A percentile compares a stretch with the other conserved stretches of the same genome.
phyloP scores from a whole-genome alignment of 2,329 filamentous ascomycete genomes.

The Colletotrichum filicis region DNA sequence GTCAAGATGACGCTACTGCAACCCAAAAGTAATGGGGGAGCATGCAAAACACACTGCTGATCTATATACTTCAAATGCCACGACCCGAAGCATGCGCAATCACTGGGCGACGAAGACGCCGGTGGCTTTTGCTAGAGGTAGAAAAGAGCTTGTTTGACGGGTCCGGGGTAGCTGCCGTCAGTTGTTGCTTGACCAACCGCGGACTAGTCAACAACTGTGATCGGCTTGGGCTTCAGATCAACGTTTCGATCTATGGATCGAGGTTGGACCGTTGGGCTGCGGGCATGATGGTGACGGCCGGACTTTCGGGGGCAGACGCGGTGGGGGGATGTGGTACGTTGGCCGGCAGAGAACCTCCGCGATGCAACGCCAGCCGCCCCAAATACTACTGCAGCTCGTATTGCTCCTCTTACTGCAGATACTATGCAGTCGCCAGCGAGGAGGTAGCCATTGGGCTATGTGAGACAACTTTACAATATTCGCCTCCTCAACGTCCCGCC shows the following conservation, averaged over 20 bases:
- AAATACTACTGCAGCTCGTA: slow-evolving; percentile 27
- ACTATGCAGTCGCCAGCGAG: not conserved
- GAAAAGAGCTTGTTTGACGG: not conserved
- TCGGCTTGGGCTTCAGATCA: not conserved
- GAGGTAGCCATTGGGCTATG: slow-evolving; percentile 11
- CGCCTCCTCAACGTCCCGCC: not conserved
- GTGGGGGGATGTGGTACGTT: slow-evolving; percentile 1
- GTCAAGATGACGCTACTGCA: not conserved
- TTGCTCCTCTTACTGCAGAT: slow-evolving; percentile 8
- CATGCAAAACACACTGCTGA: not conserved
- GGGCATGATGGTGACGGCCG: slow-evolving; percentile 3
- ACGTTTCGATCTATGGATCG: not conserved
- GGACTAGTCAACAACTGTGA: not conserved
- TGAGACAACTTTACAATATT: slow-evolving; percentile 3
- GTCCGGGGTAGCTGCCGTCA: not conserved
- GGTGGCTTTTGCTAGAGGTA: not conserved
- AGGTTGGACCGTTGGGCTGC: not conserved
- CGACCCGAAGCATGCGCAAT: not conserved
- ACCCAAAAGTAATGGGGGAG: not conserved
- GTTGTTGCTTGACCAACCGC: not conserved
- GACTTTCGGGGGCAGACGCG: slow-evolving; percentile 8
- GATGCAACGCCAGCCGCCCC: slow-evolving; percentile 29
- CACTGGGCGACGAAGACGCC: not conserved
- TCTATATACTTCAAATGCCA: not conserved
- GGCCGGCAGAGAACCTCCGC: slow-evolving; percentile 6